phyloP scores from a whole-genome alignment of 1,139 yeast genomes.

The Geotrichum macrosporum region DNA sequence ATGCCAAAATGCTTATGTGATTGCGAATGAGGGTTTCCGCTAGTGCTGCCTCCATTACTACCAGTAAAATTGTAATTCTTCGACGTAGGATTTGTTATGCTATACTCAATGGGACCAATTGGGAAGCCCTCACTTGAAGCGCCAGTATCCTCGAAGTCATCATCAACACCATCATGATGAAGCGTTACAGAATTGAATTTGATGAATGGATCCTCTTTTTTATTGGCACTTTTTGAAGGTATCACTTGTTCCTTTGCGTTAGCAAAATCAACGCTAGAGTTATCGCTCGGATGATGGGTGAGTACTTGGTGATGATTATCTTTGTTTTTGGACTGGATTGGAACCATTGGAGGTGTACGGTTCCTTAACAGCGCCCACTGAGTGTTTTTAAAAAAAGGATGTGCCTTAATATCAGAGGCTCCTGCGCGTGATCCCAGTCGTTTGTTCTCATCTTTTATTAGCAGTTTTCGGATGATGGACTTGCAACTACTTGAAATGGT shows the following conservation, averaged over 20 bases:
- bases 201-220: conserved; percentile 72
- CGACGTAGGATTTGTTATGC: conserved; percentile 11
- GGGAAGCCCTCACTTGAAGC: conserved; percentile 3
- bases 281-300: neutral
- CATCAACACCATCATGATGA: conserved; percentile 52
- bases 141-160: conserved; percentile 11
- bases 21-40: conserved; percentile 8
- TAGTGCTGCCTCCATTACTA: conserved; percentile 2
- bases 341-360: conserved; percentile 92
- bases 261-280: no score
- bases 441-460: conserved; percentile 83
- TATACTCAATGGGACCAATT: conserved; percentile 16
- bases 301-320: conserved; percentile 23
- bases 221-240: no score
- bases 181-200: conserved; percentile 85
- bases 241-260: no score
- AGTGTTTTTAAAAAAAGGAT: conserved; percentile 80
- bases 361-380: conserved; percentile 95
- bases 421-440: conserved; percentile 89
- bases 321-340: conserved; percentile 59
- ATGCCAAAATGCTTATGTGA: conserved; percentile 21
- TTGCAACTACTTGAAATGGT: conserved; percentile 71
- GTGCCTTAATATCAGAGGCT: conserved; percentile 88
- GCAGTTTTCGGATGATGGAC: conserved; percentile 68
- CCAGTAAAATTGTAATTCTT: conserved; percentile 3